phyloP scores from a whole-genome alignment of 345 rosid species.

The Theobroma cacao region DNA sequence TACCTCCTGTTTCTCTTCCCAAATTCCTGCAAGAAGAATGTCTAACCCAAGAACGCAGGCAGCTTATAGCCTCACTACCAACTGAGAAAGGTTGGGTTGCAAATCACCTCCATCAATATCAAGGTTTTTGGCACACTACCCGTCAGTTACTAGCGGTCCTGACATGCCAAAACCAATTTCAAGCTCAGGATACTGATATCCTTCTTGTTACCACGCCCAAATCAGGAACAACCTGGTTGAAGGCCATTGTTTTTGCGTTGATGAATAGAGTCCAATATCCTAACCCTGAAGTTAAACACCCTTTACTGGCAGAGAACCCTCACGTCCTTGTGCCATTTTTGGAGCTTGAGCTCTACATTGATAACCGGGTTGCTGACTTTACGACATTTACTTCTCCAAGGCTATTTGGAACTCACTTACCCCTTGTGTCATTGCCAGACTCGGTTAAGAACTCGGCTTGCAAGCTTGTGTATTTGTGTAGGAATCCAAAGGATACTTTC shows the following conservation, averaged over 20 bases:
- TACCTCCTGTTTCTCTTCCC: constrained; percentile 8
- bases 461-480: constrained; percentile 53
- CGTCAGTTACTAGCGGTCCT: constrained; percentile 40
- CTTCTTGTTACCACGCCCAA: constrained; percentile 56
- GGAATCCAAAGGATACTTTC: constrained; percentile 58
- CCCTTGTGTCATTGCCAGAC: constrained; percentile 31
- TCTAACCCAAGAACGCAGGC: constrained; percentile 30
- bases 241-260: constrained; percentile 46
- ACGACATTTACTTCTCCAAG: constrained; percentile 35
- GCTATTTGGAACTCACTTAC: constrained; percentile 44
- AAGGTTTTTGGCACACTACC: constrained; percentile 47
- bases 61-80: constrained; percentile 40
- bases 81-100: constrained; percentile 36
- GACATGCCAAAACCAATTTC: constrained; percentile 41
- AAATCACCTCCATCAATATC: constrained; percentile 34
- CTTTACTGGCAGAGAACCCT: constrained; percentile 48
- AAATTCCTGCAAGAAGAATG: constrained; percentile 36
- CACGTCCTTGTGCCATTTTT: constrained; percentile 61
- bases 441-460: constrained; percentile 34
- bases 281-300: constrained; percentile 28
- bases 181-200: constrained; percentile 39
- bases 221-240: constrained; percentile 67
- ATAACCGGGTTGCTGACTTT: constrained; percentile 23
- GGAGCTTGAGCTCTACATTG: constrained; percentile 26
- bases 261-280: constrained; percentile 27